These are phyloP conservation scores for Sugiyamaella chiloensis DNA, from an alignment of 805 yeast genomes.

Conservation along the genomic window DNA sequence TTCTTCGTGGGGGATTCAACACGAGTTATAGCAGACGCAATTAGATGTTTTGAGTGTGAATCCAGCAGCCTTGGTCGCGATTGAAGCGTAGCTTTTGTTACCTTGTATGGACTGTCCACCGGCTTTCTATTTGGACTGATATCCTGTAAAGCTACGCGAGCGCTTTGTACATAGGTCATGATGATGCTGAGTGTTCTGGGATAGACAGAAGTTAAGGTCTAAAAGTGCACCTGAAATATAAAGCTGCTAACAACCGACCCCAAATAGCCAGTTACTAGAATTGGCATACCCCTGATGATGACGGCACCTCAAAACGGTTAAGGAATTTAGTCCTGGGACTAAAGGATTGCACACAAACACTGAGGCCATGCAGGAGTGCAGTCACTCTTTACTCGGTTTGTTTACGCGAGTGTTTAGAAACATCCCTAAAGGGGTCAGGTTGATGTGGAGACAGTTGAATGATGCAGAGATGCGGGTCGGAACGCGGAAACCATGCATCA, in stretches of 20 bases:
- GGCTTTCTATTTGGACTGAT: slow-evolving; percentile 5
- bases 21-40: no score
- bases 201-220: no score
- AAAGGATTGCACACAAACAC: not conserved
- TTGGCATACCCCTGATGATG: not conserved
- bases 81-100: not conserved
- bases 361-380: not conserved
- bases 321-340: not conserved
- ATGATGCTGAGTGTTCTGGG: not conserved
- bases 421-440: not conserved
- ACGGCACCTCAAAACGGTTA: not conserved
- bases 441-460: slow-evolving; percentile 4
- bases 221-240: no score
- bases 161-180: not conserved
- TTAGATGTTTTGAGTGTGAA: not conserved
- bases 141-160: slow-evolving; percentile 5
- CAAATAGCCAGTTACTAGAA: not conserved
- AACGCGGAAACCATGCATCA: not conserved
- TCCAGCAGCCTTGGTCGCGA: slow-evolving; percentile 6
- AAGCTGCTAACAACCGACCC: not conserved
- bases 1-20: no score
- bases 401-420: slow-evolving; percentile 1
- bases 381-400: slow-evolving; percentile 1
- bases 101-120: not conserved
- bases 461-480: slow-evolving; percentile 4